Evolutionary conservation across 106 monocot genomes (phyloP).

Genomic region (Iris macrosiphon): DNA sequence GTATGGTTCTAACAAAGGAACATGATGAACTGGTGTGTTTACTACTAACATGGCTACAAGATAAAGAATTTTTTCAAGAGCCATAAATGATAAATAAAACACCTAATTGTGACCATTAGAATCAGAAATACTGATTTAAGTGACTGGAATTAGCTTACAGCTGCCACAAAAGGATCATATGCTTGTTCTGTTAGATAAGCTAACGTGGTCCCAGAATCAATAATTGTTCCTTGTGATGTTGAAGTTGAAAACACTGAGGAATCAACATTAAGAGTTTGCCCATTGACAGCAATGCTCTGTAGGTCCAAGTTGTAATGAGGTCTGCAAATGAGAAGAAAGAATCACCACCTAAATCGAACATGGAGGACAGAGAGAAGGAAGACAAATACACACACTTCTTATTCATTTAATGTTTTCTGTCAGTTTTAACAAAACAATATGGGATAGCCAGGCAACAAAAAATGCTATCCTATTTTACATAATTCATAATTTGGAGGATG

Average conservation of each 20-base stretch:
- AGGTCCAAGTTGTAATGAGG: conserved; percentile 85
- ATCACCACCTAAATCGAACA: conserved; percentile 11
- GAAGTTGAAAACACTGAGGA: conserved; percentile 71
- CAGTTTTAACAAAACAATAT: too few relatives aligned
- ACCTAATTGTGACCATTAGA: too few relatives aligned
- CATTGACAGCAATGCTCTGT: conserved; percentile 80
- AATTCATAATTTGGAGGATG: too few relatives aligned
- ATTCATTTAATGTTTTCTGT: too few relatives aligned
- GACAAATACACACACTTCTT: neutral
- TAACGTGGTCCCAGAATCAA: conserved; percentile 95
- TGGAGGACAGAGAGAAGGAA: neutral
- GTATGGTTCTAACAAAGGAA: conserved; percentile 5
- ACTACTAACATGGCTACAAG: neutral
- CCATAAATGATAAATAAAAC: too few relatives aligned
- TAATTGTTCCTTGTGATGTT: conserved; percentile 75
- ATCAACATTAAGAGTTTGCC: conserved; percentile 60
- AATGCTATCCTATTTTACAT: too few relatives aligned
- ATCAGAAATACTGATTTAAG: too few relatives aligned
- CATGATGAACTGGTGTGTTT: neutral
- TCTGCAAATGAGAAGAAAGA: conserved; percentile 33
- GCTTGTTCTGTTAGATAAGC: conserved; percentile 76
- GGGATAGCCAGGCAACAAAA: too few relatives aligned
- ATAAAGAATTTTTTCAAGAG: too few relatives aligned
- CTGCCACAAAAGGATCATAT: conserved; percentile 87
- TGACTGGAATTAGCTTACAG: conserved; percentile 67